phyloP scores from a whole-genome alignment of 2,329 filamentous ascomycete species.

The Claviceps fusiformis region DNA sequence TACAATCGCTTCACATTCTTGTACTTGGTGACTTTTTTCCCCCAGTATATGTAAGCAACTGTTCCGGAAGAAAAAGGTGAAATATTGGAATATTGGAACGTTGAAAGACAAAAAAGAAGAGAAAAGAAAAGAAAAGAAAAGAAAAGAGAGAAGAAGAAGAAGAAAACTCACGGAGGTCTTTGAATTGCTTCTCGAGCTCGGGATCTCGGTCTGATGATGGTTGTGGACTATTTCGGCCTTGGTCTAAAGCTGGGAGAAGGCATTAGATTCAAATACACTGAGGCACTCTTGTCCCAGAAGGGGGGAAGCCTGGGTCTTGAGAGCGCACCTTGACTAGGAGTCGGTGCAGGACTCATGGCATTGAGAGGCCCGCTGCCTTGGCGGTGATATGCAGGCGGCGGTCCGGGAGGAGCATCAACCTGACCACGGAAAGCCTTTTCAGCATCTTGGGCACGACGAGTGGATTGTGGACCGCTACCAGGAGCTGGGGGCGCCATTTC shows the following conservation, averaged over 20 bases:
- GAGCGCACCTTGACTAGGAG: constrained; percentile 16
- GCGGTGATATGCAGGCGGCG: constrained; percentile 39
- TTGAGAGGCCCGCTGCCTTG: constrained; percentile 32
- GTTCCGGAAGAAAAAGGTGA: background rate
- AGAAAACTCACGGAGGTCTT: constrained; percentile 37
- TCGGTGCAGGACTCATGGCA: constrained; percentile 29
- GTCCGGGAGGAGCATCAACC: constrained; percentile 29
- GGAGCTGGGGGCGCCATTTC: constrained; percentile 31
- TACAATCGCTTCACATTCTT: constrained; percentile 97
- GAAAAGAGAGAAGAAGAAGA: background rate
- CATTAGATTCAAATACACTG: constrained; percentile 32
- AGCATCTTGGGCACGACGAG: constrained; percentile 34
- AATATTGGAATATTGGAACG: too few species aligned
- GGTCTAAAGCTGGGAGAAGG: constrained; percentile 24
- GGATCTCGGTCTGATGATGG: constrained; percentile 32
- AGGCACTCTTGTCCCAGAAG: constrained; percentile 25
- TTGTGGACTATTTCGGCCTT: constrained; percentile 43
- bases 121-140: background rate
- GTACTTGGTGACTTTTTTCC: constrained; percentile 71
- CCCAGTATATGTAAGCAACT: background rate
- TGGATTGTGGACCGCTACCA: constrained; percentile 27
- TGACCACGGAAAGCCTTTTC: constrained; percentile 32
- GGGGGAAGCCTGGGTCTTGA: constrained; percentile 24
- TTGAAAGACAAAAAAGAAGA: background rate
- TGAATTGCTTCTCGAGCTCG: constrained; percentile 41